Base-by-base conservation (phyloP, 352 stramenopile genomes). In the Globisporangium recalcitrans region DNA sequence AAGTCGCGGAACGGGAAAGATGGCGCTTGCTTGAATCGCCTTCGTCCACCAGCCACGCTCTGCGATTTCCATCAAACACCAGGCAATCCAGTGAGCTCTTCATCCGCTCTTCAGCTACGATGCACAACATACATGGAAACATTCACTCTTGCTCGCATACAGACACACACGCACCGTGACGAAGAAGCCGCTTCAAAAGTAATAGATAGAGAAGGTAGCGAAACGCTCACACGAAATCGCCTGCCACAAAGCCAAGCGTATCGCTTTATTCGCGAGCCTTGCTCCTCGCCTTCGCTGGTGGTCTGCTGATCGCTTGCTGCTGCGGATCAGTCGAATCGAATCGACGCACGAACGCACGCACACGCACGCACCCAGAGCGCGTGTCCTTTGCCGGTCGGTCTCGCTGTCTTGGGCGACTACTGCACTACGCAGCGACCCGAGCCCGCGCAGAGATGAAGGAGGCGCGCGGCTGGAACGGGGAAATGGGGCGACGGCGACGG, bases 391-490 rank as follows among this genome's bases (percentile, higher is more conserved):
- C 27, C 27, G 27, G 49, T 56, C 48, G 26, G 48, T 54, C 49
- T 6, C 24, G 16, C 24, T 29, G 48, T 55, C 27, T 29, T 22
- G 26, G 27, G 49, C 27, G 19, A 31, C 9, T 56, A 40, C 49
- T 42, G 19, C 27, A 56, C 19, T 44, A 29, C 11, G 47, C 22
- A 42, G 29, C 51, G 51, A 57, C 51, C 51, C 51, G 29, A 57
- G 51, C 51, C 51, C 51, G 51, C 51, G 51, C 51, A 44, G 29
- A 57, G 29, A 22, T 22, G 49, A 40, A 40, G 27, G 49, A 40
- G 49, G 49, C 51, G 44, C 51, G 44, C 44, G 51, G 27, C 29
- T 57, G 51, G 29, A 29, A 29, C 51, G 51, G 51, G 51, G 51
- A 22, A 57, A 44, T 10, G n/a, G 51, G 26, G 51, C 29, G 10